Evolutionary conservation across 148 eudicot genomes (phyloP).

Genomic region (Vaccinium corymbosum): DNA sequence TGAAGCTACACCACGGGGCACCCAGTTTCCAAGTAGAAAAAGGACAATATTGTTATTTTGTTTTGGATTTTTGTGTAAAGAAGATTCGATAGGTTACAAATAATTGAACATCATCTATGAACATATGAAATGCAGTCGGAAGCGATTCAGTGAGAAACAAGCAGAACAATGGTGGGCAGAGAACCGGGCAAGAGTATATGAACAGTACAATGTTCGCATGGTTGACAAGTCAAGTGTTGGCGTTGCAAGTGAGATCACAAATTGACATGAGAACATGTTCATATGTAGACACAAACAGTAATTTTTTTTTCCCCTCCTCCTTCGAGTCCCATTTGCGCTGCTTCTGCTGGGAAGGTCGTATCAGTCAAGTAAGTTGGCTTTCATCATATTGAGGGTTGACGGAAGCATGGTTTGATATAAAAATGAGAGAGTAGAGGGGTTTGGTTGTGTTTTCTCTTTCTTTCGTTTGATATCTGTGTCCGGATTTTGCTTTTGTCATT

Average conservation of each 20-base stretch:
- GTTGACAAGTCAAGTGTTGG: constrained; percentile 86
- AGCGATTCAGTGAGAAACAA: constrained; percentile 91
- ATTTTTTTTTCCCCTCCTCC: background rate
- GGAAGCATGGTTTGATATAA: constrained; percentile 19
- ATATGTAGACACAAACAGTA: constrained; percentile 24
- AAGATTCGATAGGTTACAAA: constrained; percentile 6
- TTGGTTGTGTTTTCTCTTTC: constrained; percentile 21
- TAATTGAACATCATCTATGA: background rate
- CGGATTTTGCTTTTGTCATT: constrained; percentile 29
- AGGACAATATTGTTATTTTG: background rate
- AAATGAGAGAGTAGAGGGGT: constrained; percentile 20
- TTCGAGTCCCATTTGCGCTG: constrained; percentile 2
- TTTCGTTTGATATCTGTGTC: constrained; percentile 23
- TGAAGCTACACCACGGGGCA: background rate
- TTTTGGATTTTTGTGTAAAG: background rate
- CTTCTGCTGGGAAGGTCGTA: constrained; percentile 20
- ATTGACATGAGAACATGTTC: constrained; percentile 32
- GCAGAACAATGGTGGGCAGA: constrained; percentile 99
- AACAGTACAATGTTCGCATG: constrained; percentile 81
- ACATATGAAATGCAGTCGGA: constrained; percentile 61
- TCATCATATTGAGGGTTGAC: background rate
- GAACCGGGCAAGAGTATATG: constrained; percentile 83
- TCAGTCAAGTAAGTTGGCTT: constrained; percentile 23
- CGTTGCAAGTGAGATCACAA: constrained; percentile 54
- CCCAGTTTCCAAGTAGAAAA: background rate